phyloP scores from a whole-genome alignment of 257 asterid genomes.

The Nicotiana paniculata region DNA sequence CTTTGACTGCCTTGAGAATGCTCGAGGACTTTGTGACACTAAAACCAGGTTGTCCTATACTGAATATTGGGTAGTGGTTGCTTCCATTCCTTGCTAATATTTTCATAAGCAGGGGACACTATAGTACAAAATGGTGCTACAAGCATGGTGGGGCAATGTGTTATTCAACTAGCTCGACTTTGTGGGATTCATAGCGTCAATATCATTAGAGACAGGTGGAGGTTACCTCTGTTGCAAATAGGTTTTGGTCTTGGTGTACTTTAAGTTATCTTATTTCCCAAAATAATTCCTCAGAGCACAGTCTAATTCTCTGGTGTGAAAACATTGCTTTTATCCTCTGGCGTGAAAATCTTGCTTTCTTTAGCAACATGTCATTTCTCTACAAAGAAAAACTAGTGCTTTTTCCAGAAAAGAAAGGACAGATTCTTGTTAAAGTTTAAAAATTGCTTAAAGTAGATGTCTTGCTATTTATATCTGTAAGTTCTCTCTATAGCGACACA shows the following conservation, averaged over 20 bases:
- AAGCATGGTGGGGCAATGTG: constrained; percentile 93
- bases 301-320: neutral
- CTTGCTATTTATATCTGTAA: neutral
- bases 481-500: neutral
- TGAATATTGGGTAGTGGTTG: constrained; percentile 2
- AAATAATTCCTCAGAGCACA: neutral
- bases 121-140: constrained; percentile 97
- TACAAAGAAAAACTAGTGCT: too few species aligned
- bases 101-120: constrained; percentile 56
- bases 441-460: neutral
- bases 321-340: neutral
- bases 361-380: neutral
- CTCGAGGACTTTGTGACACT: constrained; percentile 81
- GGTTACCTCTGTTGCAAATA: neutral
- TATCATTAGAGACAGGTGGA: constrained; percentile 85
- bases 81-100: constrained; percentile 13
- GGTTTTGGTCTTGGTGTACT: neutral
- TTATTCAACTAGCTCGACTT: constrained; percentile 82
- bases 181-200: constrained; percentile 72
- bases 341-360: neutral
- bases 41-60: constrained; percentile 52
- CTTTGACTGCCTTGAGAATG: constrained; percentile 89
- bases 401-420: too few species aligned
- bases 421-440: neutral
- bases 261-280: neutral